phyloP scores from a whole-genome alignment of 2,329 filamentous ascomycete genomes.

The Cercospora brassicicola region DNA sequence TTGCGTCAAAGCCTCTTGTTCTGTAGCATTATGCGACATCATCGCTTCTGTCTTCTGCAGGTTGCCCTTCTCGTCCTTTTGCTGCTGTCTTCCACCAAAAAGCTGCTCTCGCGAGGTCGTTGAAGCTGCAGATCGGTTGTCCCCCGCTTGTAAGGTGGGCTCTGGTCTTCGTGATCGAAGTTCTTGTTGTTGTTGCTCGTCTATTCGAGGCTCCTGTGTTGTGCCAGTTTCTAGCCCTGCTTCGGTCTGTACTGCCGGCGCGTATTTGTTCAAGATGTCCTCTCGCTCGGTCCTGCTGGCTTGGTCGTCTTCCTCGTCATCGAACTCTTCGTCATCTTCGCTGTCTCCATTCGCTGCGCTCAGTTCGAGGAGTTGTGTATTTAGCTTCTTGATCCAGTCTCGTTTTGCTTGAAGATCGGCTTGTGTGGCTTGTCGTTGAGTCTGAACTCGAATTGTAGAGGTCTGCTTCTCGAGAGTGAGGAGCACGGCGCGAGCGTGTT shows the following conservation, averaged over 20 bases:
- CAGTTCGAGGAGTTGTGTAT: constrained; percentile 67
- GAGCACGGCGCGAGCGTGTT: constrained; percentile 68
- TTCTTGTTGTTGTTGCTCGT: constrained; percentile 23
- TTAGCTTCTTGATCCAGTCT: constrained; percentile 64
- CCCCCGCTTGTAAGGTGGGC: constrained; percentile 22
- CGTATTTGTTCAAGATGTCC: constrained; percentile 45
- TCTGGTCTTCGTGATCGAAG: constrained; percentile 31
- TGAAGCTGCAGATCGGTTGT: constrained; percentile 35
- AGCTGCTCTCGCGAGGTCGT: constrained; percentile 41
- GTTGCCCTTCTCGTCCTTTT: constrained; percentile 12
- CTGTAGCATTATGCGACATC: constrained; percentile 71
- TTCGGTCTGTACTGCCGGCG: constrained; percentile 41
- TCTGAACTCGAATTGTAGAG: constrained; percentile 57
- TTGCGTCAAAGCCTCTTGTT: constrained; percentile 79
- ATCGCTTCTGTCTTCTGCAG: constrained; percentile 60
- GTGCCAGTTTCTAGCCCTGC: constrained; percentile 30
- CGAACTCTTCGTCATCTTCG: constrained; percentile 43
- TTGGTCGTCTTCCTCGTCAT: constrained; percentile 45
- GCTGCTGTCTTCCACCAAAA: constrained; percentile 36
- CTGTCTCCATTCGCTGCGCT: constrained; percentile 55
- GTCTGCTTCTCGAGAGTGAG: constrained; percentile 70
- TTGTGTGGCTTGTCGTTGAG: constrained; percentile 62
- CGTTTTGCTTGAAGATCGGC: constrained; percentile 64
- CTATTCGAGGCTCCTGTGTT: constrained; percentile 11
- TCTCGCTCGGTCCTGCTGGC: constrained; percentile 44